phyloP scores from a whole-genome alignment of 2,329 filamentous ascomycete species.

The Botrytis byssoidea region DNA sequence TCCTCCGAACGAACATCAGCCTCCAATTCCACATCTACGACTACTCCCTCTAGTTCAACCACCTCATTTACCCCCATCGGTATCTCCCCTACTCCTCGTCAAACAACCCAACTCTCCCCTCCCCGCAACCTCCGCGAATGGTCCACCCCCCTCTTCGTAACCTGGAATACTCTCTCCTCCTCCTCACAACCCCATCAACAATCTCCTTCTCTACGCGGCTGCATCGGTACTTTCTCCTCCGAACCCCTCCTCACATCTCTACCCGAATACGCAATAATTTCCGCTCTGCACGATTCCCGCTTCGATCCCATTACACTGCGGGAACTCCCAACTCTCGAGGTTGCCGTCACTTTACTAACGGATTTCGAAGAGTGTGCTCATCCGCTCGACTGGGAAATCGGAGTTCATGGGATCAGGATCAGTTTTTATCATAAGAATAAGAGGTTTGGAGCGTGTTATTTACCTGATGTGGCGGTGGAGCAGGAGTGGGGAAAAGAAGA shows the following conservation, averaged over 20 bases:
- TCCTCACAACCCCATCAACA: constrained; percentile 26
- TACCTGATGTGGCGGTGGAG: constrained; percentile 87
- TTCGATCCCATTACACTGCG: constrained; percentile 37
- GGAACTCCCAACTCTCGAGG: constrained; percentile 58
- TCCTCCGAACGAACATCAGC: constrained; percentile 17
- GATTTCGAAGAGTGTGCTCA: constrained; percentile 76
- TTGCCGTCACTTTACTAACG: constrained; percentile 77
- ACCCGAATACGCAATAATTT: constrained; percentile 77
- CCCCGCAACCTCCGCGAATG: constrained; percentile 41
- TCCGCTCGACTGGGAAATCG: constrained; percentile 81
- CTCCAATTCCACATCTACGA: constrained; percentile 40
- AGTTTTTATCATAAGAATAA: constrained; percentile 73
- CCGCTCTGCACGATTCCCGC: constrained; percentile 59
- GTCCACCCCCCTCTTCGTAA: constrained; percentile 75
- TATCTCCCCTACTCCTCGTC: constrained; percentile 22
- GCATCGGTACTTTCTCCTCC: constrained; percentile 90
- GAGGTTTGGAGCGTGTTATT: constrained; percentile 81
- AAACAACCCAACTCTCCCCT: constrained; percentile 29
- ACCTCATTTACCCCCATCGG: constrained; percentile 33
- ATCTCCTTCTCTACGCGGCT: constrained; percentile 69
- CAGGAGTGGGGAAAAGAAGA: constrained; percentile 96
- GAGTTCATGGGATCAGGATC: constrained; percentile 82
- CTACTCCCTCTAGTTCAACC: constrained; percentile 48
- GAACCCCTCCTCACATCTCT: constrained; percentile 72
- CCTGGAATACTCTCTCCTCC: constrained; percentile 74